phyloP scores from a whole-genome alignment of 2,329 filamentous ascomycete genomes.

The Fonsecaea nubica region DNA sequence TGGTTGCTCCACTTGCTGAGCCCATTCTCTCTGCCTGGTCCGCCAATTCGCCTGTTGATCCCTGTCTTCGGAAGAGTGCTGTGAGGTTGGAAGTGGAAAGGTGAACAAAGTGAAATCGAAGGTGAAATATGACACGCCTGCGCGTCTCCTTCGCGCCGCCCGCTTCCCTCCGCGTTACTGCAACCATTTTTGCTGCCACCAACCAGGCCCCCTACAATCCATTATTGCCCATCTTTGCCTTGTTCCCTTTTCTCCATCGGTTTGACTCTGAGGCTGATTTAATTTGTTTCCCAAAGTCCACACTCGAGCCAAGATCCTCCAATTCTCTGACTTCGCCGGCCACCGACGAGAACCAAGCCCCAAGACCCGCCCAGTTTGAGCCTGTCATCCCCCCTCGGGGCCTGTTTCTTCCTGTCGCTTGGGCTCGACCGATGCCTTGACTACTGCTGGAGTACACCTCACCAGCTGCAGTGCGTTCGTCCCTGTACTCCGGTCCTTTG shows the following conservation, averaged over 20 bases:
- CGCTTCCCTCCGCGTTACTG: neutral
- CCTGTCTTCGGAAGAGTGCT: neutral
- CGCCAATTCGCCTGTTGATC: neutral
- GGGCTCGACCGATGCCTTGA: neutral
- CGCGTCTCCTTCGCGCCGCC: neutral
- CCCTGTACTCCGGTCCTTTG: neutral
- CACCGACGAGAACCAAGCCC: neutral
- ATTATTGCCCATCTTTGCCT: neutral
- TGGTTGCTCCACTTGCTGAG: neutral
- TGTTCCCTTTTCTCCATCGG: neutral
- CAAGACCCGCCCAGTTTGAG: neutral
- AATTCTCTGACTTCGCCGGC: neutral
- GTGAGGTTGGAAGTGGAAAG: neutral
- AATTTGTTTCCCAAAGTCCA: neutral
- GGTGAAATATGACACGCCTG: constrained; percentile 2
- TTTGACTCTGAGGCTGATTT: neutral
- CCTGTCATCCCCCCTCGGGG: neutral
- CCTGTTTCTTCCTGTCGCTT: neutral
- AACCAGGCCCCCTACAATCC: neutral
- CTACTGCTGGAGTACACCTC: neutral
- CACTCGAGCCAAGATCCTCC: neutral
- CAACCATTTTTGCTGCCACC: neutral
- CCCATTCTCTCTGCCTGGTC: neutral
- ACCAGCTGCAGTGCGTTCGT: neutral
- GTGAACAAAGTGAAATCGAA: neutral